phyloP scores from a whole-genome alignment of 2,329 filamentous ascomycete species.

The Penicillium sp. region DNA sequence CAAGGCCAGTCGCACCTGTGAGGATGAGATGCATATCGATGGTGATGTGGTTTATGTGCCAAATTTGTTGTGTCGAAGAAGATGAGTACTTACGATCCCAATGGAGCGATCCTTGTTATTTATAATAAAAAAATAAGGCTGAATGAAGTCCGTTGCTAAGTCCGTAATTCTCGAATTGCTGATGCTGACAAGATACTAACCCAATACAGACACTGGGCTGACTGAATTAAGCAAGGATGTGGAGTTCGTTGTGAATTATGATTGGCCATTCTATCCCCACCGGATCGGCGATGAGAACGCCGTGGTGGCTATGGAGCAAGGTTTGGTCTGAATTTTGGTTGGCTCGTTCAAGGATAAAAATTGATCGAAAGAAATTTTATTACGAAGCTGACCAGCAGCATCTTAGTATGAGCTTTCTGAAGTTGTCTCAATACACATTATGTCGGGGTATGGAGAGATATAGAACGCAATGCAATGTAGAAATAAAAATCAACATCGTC shows the following conservation, averaged over 20 bases:
- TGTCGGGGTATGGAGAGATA: not conserved
- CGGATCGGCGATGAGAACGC: not conserved
- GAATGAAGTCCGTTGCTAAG: not conserved
- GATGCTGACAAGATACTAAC: constrained; percentile 4
- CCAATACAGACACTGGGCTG: not conserved
- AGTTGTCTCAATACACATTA: not conserved
- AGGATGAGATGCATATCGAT: constrained; percentile 57
- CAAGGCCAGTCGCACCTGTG: constrained; percentile 70
- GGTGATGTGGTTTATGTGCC: not conserved
- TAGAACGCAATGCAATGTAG: not conserved
- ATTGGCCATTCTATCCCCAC: not conserved
- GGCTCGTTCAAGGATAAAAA: not conserved
- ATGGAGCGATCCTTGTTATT: not conserved
- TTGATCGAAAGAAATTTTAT: not conserved
- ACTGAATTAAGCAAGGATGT: not conserved
- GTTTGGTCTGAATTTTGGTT: not conserved
- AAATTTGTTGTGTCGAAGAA: not conserved
- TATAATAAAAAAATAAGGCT: not conserved
- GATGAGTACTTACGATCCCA: not conserved
- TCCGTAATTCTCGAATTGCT: not conserved
- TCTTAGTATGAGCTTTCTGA: not conserved
- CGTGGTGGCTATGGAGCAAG: not conserved
- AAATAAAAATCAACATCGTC: not conserved
- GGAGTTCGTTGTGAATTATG: not conserved
- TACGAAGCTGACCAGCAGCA: not conserved